These are phyloP conservation scores for Termitomyces sp. DNA, from an alignment of 768 basidiomycete genomes.

Conservation along the genomic window DNA sequence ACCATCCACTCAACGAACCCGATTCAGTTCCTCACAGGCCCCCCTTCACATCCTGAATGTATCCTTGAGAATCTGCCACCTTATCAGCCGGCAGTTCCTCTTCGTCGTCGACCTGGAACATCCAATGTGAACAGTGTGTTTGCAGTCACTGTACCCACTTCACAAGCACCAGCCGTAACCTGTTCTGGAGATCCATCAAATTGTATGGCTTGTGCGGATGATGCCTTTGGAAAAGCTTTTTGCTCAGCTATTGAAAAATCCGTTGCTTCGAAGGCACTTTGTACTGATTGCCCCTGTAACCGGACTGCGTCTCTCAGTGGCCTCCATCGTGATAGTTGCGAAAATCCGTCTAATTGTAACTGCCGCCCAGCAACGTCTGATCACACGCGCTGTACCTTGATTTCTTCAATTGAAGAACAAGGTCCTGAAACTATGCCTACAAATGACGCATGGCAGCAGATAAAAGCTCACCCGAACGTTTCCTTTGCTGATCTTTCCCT, in stretches of 20 bases:
- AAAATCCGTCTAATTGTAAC: conserved; percentile 16
- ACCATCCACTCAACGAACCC: conserved; percentile 19
- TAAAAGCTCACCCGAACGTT: conserved; percentile 87
- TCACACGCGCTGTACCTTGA: background rate
- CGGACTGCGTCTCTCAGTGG: background rate
- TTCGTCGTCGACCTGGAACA: conserved; percentile 49
- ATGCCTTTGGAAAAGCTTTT: conserved; percentile 84
- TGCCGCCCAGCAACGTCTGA: conserved; percentile 14
- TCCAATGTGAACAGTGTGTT: conserved; percentile 46
- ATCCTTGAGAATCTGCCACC: conserved; percentile 74
- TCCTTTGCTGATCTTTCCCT: conserved; percentile 78
- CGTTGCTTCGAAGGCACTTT: conserved; percentile 44
- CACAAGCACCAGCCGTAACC: conserved; percentile 24
- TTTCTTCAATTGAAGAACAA: conserved; percentile 7
- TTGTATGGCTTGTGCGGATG: conserved; percentile 80
- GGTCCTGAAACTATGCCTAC: conserved; percentile 62
- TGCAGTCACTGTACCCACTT: conserved; percentile 31
- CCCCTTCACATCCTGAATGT: conserved; percentile 33
- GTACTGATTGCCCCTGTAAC: conserved; percentile 48
- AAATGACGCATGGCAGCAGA: conserved; percentile 75
- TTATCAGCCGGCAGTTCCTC: conserved; percentile 78
- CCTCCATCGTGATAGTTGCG: conserved; percentile 14
- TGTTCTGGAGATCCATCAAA: conserved; percentile 88
- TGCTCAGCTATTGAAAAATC: conserved; percentile 70
- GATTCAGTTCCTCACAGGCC: conserved; percentile 18